phyloP scores from a whole-genome alignment of 139 green algal species.

The Dunaliella primolecta region DNA sequence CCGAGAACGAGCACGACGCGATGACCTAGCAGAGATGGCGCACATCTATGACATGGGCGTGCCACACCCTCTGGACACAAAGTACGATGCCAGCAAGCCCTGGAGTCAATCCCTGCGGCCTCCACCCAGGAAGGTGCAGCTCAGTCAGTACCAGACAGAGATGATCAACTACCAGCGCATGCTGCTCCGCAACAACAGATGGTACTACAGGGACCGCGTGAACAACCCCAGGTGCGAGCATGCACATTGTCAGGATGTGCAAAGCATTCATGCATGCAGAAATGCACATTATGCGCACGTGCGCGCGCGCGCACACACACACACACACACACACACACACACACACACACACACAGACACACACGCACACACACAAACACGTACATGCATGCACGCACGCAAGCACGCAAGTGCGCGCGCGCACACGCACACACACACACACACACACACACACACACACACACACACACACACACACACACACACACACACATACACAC shows the following conservation, averaged over 20 bases:
- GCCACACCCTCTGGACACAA: slow-evolving; percentile 38
- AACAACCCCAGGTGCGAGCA: slow-evolving; percentile 12
- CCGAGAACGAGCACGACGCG: neutral
- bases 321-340: neutral
- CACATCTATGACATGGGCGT: slow-evolving; percentile 51
- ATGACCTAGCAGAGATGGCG: slow-evolving; percentile 31
- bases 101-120: slow-evolving; percentile 38
- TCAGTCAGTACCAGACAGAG: slow-evolving; percentile 58
- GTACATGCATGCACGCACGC: neutral
- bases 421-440: neutral
- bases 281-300: neutral
- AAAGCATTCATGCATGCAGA: neutral
- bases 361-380: neutral
- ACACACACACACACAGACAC: neutral
- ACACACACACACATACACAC: neutral
- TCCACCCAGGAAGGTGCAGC: slow-evolving; percentile 33
- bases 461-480: neutral
- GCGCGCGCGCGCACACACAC: neutral
- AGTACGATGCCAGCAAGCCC: slow-evolving; percentile 8
- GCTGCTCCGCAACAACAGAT: slow-evolving; percentile 80
- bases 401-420: neutral
- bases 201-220: slow-evolving; percentile 65
- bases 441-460: neutral
- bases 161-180: slow-evolving; percentile 80
- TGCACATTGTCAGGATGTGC: neutral